Conservation (phyloP, 208 protist species). For the Trypanosoma brucei region DNA sequence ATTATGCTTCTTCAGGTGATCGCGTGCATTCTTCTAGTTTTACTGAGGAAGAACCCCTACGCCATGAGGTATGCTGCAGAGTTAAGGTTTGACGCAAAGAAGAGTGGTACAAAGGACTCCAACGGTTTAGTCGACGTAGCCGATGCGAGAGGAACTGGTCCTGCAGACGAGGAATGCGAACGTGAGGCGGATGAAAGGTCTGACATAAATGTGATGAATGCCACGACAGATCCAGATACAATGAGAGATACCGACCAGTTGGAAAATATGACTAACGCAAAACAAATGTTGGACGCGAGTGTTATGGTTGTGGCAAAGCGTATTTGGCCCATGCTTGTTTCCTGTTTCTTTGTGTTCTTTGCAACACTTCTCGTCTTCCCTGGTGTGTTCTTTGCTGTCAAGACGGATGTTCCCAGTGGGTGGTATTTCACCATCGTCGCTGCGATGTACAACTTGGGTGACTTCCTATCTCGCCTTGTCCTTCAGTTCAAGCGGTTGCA, state of each 20-base stretch:
- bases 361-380: slow-evolving; percentile 65
- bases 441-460: slow-evolving; percentile 55
- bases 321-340: slow-evolving; percentile 70
- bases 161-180: too few species aligned
- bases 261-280: slow-evolving; percentile 46
- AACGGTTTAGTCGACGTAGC: too few species aligned
- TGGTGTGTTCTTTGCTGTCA: slow-evolving; percentile 55
- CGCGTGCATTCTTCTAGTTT: slow-evolving; percentile 32
- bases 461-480: slow-evolving; percentile 46
- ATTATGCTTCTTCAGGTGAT: slow-evolving; percentile 49
- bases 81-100: slow-evolving; percentile 27
- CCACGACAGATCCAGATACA: slow-evolving; percentile 49
- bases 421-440: slow-evolving; percentile 68
- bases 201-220: slow-evolving; percentile 26
- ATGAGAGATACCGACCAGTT: slow-evolving; percentile 47
- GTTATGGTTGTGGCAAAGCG: slow-evolving; percentile 36
- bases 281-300: slow-evolving; percentile 55
- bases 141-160: too few species aligned
- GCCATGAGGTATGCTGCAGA: slow-evolving; percentile 74
- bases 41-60: slow-evolving; percentile 55
- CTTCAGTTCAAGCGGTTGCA: slow-evolving; percentile 37
- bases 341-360: slow-evolving; percentile 59
- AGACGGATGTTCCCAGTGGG: not conserved
- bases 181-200: not conserved
- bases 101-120: not conserved